Evolutionary conservation across 495 filamentous ascomycete species (phyloP), one percentile per base, ranked within the genome.

Genomic region (Cenococcum geophilum): DNA sequence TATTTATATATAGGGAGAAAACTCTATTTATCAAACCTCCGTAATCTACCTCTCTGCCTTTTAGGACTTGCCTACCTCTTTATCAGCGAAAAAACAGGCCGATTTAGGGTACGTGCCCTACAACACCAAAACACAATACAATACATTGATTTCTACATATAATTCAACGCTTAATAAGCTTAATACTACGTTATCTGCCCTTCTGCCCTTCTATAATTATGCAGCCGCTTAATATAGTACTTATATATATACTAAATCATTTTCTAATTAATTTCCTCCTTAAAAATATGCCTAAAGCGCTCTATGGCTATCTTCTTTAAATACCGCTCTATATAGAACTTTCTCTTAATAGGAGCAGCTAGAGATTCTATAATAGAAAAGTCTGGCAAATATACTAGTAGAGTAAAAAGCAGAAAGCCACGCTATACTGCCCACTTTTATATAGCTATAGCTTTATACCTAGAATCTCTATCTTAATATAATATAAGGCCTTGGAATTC

Each of bases 221-320:
- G 18, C 45, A 49, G 45, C 18, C 45, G 45, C 45, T 49, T 49
- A 49, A 18, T 49, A 18, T 49, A 49, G 20, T 49, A 49, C 45
- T 5, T 49, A 18, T n/a, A 20, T 8, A 16, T n/a, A 20, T 49
- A 8, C 45, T 49, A 49, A 20, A 49, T 49, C 8, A 16, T 22
- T 8, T 16, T 22, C 21, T 49, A 49, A 49, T 49, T 49, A 49
- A 49, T 20, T 22, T 49, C 18, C 9, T 49, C 21, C 45, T 9
- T 22, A 8, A 8, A 49, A 16, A 49, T 18, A 16, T 9, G 45
- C 21, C 20, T 49, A 20, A 49, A 49, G 14, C 45, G 45, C 21
- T 16, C 45, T 40, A n/a, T n/a, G n/a, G n/a, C n/a, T n/a, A n/a
- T n/a, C n/a, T n/a, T n/a, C n/a, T n/a, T n/a, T n/a, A n/a, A n/a